Evolutionary conservation across 345 rosid genomes (phyloP).

Genomic region (Isatis tinctoria): DNA sequence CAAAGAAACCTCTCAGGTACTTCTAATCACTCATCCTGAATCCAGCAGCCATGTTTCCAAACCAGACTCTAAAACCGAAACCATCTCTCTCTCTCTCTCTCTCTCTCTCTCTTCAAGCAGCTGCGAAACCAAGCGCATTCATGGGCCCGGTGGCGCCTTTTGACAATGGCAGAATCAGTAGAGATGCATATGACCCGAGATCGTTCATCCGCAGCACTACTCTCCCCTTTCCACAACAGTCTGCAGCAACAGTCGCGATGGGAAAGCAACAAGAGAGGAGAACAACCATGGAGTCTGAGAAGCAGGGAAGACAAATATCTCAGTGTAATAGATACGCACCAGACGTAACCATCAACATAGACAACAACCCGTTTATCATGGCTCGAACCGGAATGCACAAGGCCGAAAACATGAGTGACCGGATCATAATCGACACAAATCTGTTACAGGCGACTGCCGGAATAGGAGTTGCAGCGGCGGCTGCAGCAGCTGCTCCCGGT

Average conservation of each 20-base stretch:
- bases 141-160: slow-evolving; percentile 61
- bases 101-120: slow-evolving; percentile 18
- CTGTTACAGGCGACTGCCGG: slow-evolving; percentile 64
- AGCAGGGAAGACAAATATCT: slow-evolving; percentile 53
- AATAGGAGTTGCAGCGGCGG: slow-evolving; percentile 45
- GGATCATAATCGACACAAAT: slow-evolving; percentile 54
- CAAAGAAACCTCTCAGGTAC: slow-evolving; percentile 69
- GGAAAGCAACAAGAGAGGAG: slow-evolving; percentile 59
- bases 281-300: slow-evolving; percentile 42
- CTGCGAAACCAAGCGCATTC: slow-evolving; percentile 66
- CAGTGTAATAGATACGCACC: slow-evolving; percentile 58
- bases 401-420: slow-evolving; percentile 50
- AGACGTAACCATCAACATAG: slow-evolving; percentile 75
- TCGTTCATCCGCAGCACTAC: slow-evolving; percentile 46
- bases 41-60: slow-evolving; percentile 9
- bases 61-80: background rate
- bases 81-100: background rate
- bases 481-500: slow-evolving; percentile 33
- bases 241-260: slow-evolving; percentile 40
- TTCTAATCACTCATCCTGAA: slow-evolving; percentile 5
- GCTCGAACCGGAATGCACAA: slow-evolving; percentile 55
- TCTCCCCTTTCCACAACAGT: slow-evolving; percentile 42
- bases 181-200: slow-evolving; percentile 66
- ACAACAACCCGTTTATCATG: slow-evolving; percentile 73
- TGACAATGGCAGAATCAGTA: slow-evolving; percentile 45